Conservation (phyloP, 352 stramenopile genomes). For the Phytophthora sojae region DNA sequence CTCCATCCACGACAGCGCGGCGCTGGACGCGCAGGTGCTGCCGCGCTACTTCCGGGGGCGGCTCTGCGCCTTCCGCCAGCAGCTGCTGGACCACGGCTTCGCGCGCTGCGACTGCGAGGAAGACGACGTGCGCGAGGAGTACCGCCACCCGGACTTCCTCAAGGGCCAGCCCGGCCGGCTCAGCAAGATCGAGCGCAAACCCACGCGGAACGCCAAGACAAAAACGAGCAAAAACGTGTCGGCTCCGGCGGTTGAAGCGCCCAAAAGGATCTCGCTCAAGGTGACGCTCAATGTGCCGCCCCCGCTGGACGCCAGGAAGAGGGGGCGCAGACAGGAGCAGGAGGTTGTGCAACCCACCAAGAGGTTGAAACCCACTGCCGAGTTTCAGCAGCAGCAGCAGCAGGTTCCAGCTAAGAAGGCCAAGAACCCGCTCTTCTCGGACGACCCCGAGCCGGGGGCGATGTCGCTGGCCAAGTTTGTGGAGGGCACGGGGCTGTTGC, state of each 20-base stretch:
- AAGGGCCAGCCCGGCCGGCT: conserved; percentile 57
- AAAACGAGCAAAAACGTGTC: conserved; percentile 11
- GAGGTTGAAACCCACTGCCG: neutral
- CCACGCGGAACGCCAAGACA: conserved; percentile 36
- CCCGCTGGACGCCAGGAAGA: conserved; percentile 18
- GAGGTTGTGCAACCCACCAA: conserved; percentile 5
- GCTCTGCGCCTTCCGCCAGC: conserved; percentile 77
- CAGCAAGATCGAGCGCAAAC: conserved; percentile 66
- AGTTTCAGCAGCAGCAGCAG: conserved; percentile 2
- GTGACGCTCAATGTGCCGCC: conserved; percentile 52
- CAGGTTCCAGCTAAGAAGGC: neutral
- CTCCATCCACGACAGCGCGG: conserved; percentile 68
- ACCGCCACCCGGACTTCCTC: conserved; percentile 64
- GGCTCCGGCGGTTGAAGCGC: conserved; percentile 1
- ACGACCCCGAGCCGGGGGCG: conserved; percentile 46
- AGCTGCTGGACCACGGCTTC: conserved; percentile 81
- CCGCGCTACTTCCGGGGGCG: conserved; percentile 76
- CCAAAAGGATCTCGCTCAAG: conserved; percentile 38
- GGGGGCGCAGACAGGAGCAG: neutral
- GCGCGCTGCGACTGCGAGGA: conserved; percentile 68
- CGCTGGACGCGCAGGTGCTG: conserved; percentile 66
- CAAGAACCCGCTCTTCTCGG: conserved; percentile 69
- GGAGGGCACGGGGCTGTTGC: conserved; percentile 48
- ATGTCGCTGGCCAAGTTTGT: conserved; percentile 53
- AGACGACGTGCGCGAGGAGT: conserved; percentile 58